Percentiles rank a stretch among this genome's conserved stretches.
These are phyloP conservation scores for Medicago lupulina DNA, from an alignment of 306 rosid genomes.

Conservation along the genomic window DNA sequence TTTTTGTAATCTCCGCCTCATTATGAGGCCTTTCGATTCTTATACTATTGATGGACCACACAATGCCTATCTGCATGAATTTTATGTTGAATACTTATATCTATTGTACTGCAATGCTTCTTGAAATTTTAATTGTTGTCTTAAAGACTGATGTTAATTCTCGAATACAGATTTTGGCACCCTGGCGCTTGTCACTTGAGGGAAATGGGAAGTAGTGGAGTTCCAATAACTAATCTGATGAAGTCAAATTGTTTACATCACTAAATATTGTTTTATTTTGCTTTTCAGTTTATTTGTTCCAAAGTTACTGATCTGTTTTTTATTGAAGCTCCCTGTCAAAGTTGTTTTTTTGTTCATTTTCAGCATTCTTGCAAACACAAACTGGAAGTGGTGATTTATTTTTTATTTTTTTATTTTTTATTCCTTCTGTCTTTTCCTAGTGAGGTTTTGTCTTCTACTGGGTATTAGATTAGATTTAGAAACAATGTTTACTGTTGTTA, in stretches of 20 bases:
- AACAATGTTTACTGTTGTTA: slow-evolving; percentile 22
- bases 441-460: not conserved
- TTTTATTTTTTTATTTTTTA: slow-evolving; percentile 12
- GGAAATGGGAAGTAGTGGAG: slow-evolving; percentile 60
- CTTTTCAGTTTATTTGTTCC: slow-evolving; percentile 35
- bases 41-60: slow-evolving; percentile 44
- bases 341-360: slow-evolving; percentile 17
- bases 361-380: slow-evolving; percentile 31
- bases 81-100: slow-evolving; percentile 41
- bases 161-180: slow-evolving; percentile 67
- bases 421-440: not conserved
- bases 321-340: slow-evolving; percentile 40
- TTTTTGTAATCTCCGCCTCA: slow-evolving; percentile 55
- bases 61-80: slow-evolving; percentile 38
- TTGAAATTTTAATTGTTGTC: slow-evolving; percentile 33
- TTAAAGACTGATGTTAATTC: slow-evolving; percentile 55
- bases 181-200: slow-evolving; percentile 55
- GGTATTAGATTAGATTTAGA: slow-evolving; percentile 30
- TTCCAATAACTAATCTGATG: slow-evolving; percentile 49
- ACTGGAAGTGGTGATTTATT: slow-evolving; percentile 40
- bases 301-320: slow-evolving; percentile 40
- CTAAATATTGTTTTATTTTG: slow-evolving; percentile 47
- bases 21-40: slow-evolving; percentile 44
- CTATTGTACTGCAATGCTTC: slow-evolving; percentile 41
- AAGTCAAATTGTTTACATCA: slow-evolving; percentile 34